Conservation (phyloP, 768 basidiomycete genomes). For the Panaeolus papilionaceus region DNA sequence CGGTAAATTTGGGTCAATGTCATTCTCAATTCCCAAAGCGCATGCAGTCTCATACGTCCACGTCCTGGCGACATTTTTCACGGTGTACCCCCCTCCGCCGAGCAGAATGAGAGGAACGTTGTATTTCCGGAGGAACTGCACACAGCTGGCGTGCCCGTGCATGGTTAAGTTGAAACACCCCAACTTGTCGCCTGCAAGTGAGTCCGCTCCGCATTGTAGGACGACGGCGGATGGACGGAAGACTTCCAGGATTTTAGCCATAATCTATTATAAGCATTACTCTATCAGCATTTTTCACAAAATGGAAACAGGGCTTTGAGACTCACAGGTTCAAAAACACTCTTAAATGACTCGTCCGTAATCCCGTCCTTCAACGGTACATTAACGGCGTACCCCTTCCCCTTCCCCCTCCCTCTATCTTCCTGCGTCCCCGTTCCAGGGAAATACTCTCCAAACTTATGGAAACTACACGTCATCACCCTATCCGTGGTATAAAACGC, state of each 20-base stretch:
- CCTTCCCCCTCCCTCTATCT: constrained; percentile 83
- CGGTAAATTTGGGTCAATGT: too few relatives aligned
- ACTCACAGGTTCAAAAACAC: constrained; percentile 92
- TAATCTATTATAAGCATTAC: constrained; percentile 55
- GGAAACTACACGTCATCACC: constrained; percentile 97
- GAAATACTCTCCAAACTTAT: constrained; percentile 97
- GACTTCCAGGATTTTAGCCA: constrained; percentile 85
- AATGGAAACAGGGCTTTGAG: too few relatives aligned
- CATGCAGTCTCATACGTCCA: too few relatives aligned
- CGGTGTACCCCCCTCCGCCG: too few relatives aligned
- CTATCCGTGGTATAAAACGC: constrained; percentile 98
- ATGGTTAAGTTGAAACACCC: too few relatives aligned
- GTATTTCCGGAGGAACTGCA: too few relatives aligned
- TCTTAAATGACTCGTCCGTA: constrained; percentile 85
- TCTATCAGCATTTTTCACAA: constrained; percentile 6
- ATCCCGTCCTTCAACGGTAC: constrained; percentile 95
- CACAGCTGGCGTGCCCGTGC: too few relatives aligned
- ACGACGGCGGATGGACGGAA: constrained; percentile 88
- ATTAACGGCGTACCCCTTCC: constrained; percentile 90
- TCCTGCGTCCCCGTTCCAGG: constrained; percentile 87
- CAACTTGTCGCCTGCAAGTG: constrained; percentile 31
- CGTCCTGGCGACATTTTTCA: too few relatives aligned
- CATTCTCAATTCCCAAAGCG: too few relatives aligned
- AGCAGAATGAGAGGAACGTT: too few relatives aligned
- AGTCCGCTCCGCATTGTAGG: constrained; percentile 96